phyloP scores from a whole-genome alignment of 257 asterid genomes.

The Jasminum sambac region DNA sequence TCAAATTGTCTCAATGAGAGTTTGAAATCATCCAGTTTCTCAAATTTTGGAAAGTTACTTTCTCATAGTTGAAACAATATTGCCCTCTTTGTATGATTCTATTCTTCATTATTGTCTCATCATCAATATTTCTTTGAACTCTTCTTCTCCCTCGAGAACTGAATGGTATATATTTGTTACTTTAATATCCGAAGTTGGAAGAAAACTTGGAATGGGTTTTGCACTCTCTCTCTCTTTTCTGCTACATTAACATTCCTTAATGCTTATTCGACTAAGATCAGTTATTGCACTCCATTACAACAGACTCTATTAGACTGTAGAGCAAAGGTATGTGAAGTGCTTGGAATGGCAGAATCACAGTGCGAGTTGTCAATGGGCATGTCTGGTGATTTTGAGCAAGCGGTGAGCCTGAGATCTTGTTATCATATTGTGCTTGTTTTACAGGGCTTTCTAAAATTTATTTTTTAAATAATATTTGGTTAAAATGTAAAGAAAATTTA shows the following conservation, averaged over 20 bases:
- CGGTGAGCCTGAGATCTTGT: constrained; percentile 41
- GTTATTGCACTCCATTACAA: constrained; percentile 24
- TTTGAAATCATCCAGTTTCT: background rate
- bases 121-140: background rate
- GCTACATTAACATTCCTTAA: constrained; percentile 4
- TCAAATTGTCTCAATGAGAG: constrained; percentile 1
- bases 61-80: background rate
- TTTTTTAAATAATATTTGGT: too few relatives aligned
- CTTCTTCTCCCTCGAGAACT: background rate
- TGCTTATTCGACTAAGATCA: constrained; percentile 17
- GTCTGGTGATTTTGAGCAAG: constrained; percentile 90
- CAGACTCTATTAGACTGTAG: constrained; percentile 71
- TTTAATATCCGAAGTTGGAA: background rate
- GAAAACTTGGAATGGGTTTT: background rate
- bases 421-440: background rate
- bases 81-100: background rate
- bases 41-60: background rate
- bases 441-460: too few relatives aligned
- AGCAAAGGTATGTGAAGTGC: constrained; percentile 69
- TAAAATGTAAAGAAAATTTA: too few relatives aligned
- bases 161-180: constrained; percentile 1
- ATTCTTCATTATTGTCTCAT: background rate
- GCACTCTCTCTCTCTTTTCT: background rate
- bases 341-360: constrained; percentile 56
- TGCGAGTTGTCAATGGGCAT: constrained; percentile 95